Conservation (phyloP, 2,329 filamentous ascomycete species). For the Scleromitrula shiraiana region DNA sequence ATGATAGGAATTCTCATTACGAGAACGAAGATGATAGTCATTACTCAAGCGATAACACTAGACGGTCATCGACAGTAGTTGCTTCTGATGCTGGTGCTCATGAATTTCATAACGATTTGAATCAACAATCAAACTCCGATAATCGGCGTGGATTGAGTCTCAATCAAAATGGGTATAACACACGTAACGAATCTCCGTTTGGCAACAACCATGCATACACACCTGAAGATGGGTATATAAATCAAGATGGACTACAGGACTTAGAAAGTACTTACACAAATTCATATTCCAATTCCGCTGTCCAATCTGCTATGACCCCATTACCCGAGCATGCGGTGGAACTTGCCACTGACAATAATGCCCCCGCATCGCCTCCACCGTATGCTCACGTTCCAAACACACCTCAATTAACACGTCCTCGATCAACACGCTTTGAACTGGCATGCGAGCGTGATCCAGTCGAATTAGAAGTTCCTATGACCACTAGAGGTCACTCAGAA, state of each 20-base stretch:
- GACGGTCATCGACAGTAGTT: neutral
- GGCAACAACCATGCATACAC: neutral
- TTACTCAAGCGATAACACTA: neutral
- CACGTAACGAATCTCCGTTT: neutral
- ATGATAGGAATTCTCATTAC: neutral
- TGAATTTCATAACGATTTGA: no score
- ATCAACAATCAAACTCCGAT: neutral
- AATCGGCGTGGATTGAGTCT: neutral
- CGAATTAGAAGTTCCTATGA: slow-evolving; percentile 2
- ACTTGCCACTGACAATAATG: neutral
- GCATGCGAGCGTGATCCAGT: neutral
- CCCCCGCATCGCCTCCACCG: neutral
- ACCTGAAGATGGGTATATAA: neutral
- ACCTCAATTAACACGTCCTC: neutral
- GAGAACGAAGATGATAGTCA: neutral
- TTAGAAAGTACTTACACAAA: neutral
- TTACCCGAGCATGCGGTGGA: neutral
- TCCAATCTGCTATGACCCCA: neutral
- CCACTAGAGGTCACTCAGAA: neutral
- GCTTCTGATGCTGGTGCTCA: neutral
- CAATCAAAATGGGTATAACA: no score
- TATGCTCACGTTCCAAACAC: neutral
- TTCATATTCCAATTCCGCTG: neutral
- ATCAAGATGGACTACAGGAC: neutral
- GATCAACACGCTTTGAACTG: slow-evolving; percentile 1